phyloP scores from a whole-genome alignment of 371 early-diverging fungal species.

The Actinomucor elegans region DNA sequence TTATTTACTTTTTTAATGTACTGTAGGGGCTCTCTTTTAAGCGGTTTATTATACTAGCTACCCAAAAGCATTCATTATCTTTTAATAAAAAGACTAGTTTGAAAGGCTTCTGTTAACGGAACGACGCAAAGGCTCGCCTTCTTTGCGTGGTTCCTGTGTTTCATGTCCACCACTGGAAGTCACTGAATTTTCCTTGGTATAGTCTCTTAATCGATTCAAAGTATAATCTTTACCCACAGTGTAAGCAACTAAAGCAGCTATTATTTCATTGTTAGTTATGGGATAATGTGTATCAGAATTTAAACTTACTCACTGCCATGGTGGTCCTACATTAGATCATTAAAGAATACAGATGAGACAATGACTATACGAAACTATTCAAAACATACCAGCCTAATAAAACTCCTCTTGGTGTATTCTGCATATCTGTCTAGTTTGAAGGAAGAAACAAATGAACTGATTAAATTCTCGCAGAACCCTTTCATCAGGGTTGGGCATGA shows the following conservation, averaged over 20 bases:
- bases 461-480: no score
- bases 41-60: no score
- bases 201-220: constrained; percentile 14
- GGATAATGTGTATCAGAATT: neutral
- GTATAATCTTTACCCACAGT: constrained; percentile 23
- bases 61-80: neutral
- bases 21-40: no score
- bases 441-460: no score
- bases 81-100: neutral
- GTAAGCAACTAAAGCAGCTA: constrained; percentile 25
- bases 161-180: constrained; percentile 21
- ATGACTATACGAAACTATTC: neutral
- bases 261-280: neutral
- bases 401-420: constrained; percentile 24
- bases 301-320: constrained; percentile 18
- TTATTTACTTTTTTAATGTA: no score
- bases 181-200: constrained; percentile 24
- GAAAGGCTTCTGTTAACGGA: constrained; percentile 29
- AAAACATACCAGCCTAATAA: constrained; percentile 19
- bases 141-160: neutral
- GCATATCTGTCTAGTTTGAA: no score
- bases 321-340: constrained; percentile 15
- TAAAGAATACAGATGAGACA: neutral
- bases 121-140: constrained; percentile 18
- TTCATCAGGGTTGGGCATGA: no score